A percentile compares a stretch with the other conserved stretches of the same genome.
phyloP scores from a whole-genome alignment of 164 flowering plant species.

The Vitis amurensis region DNA sequence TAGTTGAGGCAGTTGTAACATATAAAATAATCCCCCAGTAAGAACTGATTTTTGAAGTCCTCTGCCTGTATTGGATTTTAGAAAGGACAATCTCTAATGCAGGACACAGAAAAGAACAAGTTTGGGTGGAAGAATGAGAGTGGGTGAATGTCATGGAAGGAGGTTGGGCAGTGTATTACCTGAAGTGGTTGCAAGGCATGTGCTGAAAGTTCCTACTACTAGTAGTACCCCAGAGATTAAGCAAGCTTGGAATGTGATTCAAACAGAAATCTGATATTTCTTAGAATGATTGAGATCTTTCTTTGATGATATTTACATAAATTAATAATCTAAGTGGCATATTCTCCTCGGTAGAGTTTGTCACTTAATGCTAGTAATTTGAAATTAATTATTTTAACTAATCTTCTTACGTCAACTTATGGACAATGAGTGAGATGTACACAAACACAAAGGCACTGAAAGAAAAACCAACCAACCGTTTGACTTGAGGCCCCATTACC shows the following conservation, averaged over 20 bases:
- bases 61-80: not conserved
- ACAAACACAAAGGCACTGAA: constrained; percentile 17
- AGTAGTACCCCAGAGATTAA: not conserved
- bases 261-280: not conserved
- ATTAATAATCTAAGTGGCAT: too few species aligned
- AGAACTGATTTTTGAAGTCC: not conserved
- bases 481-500: constrained; percentile 36
- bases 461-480: constrained; percentile 42
- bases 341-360: not conserved
- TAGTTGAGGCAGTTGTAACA: too few species aligned
- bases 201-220: not conserved
- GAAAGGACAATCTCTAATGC: not conserved
- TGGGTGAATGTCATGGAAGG: not conserved
- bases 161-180: not conserved
- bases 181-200: not conserved
- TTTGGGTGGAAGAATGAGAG: not conserved
- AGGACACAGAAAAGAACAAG: not conserved
- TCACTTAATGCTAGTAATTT: not conserved
- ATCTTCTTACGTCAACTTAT: not conserved
- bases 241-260: not conserved
- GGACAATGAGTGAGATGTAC: not conserved
- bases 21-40: too few species aligned
- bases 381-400: not conserved
- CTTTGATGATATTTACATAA: too few species aligned
- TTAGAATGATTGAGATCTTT: not conserved